Conservation (phyloP, 495 filamentous ascomycete species). For the Xylaria palmicola region DNA sequence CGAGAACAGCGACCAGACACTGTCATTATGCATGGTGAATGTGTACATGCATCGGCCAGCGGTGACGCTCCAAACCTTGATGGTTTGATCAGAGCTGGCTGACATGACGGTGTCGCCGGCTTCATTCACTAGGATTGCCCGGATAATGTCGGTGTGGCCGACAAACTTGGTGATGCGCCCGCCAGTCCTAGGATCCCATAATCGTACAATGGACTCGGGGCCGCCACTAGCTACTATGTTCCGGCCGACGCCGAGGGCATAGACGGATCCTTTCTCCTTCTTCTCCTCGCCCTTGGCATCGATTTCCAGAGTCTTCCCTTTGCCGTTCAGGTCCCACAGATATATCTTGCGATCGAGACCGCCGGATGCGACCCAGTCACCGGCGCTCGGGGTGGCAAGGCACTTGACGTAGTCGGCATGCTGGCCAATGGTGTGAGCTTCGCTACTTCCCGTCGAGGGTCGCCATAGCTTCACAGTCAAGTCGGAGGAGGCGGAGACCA, state of each 20-base stretch:
- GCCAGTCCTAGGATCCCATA: constrained; percentile 91
- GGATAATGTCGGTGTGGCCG: constrained; percentile 95
- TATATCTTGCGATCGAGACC: constrained; percentile 89
- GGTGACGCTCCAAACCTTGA: constrained; percentile 96
- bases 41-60: constrained; percentile 96
- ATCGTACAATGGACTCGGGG: constrained; percentile 85
- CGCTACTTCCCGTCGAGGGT: constrained; percentile 68
- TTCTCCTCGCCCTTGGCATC: constrained; percentile 75
- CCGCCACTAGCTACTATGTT: constrained; percentile 85
- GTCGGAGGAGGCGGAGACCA: constrained; percentile 94
- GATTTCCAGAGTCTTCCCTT: constrained; percentile 80
- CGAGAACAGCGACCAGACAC: constrained; percentile 94
- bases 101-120: constrained; percentile 89
- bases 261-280: constrained; percentile 89
- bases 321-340: constrained; percentile 89
- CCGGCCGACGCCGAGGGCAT: constrained; percentile 75
- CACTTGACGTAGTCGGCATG: constrained; percentile 97
- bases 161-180: constrained; percentile 94
- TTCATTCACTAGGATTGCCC: constrained; percentile 84
- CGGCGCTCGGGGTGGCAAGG: constrained; percentile 71
- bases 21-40: constrained; percentile 96
- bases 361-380: constrained; percentile 94
- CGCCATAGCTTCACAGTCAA: constrained; percentile 94
- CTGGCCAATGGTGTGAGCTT: constrained; percentile 81
- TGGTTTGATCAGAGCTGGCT: constrained; percentile 91